Percentiles rank a stretch among this genome's conserved stretches.
phyloP scores from a whole-genome alignment of 345 rosid species.

The Hevea brasiliensis region DNA sequence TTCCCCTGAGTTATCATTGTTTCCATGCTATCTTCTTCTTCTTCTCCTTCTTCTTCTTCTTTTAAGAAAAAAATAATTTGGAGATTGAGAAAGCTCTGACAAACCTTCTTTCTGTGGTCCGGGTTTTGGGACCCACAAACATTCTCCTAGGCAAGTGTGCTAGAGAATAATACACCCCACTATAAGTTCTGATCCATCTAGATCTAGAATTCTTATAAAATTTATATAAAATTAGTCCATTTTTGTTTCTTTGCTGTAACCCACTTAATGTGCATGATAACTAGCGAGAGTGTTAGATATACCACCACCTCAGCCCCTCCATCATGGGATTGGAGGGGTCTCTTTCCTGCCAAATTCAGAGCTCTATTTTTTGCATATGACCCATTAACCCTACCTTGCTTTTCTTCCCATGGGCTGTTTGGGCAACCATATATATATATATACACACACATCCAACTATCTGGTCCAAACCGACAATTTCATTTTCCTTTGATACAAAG shows the following conservation, averaged over 20 bases:
- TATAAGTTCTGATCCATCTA: slow-evolving; percentile 24
- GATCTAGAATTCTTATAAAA: slow-evolving; percentile 20
- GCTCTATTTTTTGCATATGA: neutral
- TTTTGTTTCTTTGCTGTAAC: slow-evolving; percentile 42
- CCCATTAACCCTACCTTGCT: slow-evolving; percentile 11
- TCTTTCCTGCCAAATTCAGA: too few species aligned
- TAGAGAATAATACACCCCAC: slow-evolving; percentile 56
- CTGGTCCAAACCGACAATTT: neutral
- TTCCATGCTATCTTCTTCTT: slow-evolving; percentile 18
- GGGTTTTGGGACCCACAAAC: slow-evolving; percentile 51
- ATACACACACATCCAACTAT: neutral
- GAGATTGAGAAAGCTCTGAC: slow-evolving; percentile 42
- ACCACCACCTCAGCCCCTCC: slow-evolving; percentile 2
- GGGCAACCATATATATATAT: slow-evolving; percentile 15
- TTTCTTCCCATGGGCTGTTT: neutral
- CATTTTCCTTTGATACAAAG: slow-evolving; percentile 12
- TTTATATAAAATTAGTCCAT: slow-evolving; percentile 3
- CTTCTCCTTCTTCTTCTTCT: neutral
- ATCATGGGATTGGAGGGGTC: slow-evolving; percentile 27
- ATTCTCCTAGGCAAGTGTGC: slow-evolving; percentile 70
- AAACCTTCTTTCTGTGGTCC: slow-evolving; percentile 25
- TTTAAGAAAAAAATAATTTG: neutral
- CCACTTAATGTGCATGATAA: slow-evolving; percentile 32
- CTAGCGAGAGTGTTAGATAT: slow-evolving; percentile 20
- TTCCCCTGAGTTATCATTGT: slow-evolving; percentile 26